Percentiles rank a stretch among this genome's conserved stretches.
Evolutionary conservation across 352 stramenopile genomes (phyloP).

Genomic region (Globisporangium orthogonon): DNA sequence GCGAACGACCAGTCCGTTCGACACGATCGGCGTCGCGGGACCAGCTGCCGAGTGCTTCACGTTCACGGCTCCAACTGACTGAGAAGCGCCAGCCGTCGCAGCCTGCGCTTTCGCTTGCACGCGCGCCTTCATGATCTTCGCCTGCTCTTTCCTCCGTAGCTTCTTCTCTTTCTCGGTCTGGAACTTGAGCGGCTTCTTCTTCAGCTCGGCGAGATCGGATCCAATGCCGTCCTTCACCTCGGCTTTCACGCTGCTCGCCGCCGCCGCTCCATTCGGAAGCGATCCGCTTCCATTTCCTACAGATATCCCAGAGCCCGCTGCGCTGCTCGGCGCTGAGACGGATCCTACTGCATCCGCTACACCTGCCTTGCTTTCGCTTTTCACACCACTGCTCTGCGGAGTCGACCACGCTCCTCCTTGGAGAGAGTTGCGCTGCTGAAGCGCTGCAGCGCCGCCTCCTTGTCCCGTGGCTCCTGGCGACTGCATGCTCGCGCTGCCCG

Average conservation of each 20-base stretch:
- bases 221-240: slow-evolving; percentile 3
- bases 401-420: slow-evolving; percentile 8
- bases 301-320: not conserved
- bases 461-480: slow-evolving; percentile 2
- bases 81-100: slow-evolving; percentile 12
- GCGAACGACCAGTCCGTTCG: slow-evolving; percentile 71
- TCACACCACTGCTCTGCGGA: slow-evolving; percentile 6
- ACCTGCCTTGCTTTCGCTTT: slow-evolving; percentile 12
- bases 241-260: slow-evolving; percentile 7
- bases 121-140: slow-evolving; percentile 68
- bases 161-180: slow-evolving; percentile 88
- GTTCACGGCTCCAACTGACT: not conserved
- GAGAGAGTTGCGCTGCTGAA: slow-evolving; percentile 11
- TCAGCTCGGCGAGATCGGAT: slow-evolving; percentile 21
- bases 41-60: not conserved
- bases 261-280: slow-evolving; percentile 1
- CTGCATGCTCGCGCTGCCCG: slow-evolving; percentile 4
- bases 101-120: slow-evolving; percentile 65
- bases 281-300: not conserved
- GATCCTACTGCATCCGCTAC: not conserved
- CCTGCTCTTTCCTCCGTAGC: slow-evolving; percentile 71
- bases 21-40: slow-evolving; percentile 9
- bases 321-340: slow-evolving; percentile 1
- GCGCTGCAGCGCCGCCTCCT: slow-evolving; percentile 1
- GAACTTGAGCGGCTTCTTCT: slow-evolving; percentile 74